Conservation (phyloP, 805 yeast genomes). For the Schwanniomyces polymorphus region DNA sequence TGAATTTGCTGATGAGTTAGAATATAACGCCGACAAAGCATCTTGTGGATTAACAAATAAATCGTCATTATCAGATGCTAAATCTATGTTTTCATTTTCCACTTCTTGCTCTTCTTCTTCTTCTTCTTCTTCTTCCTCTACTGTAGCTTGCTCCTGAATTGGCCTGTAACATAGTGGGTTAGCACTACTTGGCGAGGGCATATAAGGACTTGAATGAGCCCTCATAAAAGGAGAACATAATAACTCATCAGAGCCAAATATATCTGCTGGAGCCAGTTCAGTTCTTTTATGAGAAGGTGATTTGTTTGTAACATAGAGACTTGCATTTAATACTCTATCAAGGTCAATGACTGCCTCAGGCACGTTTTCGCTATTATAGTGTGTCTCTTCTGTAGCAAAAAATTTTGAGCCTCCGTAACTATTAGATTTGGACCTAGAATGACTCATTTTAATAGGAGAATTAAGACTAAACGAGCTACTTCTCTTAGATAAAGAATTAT, state of each 20-base stretch:
- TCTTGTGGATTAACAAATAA: constrained; percentile 22
- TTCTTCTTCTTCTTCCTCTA: constrained; percentile 18
- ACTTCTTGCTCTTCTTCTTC: constrained; percentile 15
- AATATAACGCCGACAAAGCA: constrained; percentile 19
- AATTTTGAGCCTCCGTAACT: constrained; percentile 19
- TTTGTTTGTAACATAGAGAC: constrained; percentile 21
- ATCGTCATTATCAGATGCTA: constrained; percentile 12
- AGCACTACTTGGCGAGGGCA: constrained; percentile 16
- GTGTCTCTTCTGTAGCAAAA: constrained; percentile 30
- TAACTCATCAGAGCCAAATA: constrained; percentile 22
- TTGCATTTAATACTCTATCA: constrained; percentile 36
- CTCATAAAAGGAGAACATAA: constrained; percentile 32
- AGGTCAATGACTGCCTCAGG: constrained; percentile 43
- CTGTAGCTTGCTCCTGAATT: constrained; percentile 29
- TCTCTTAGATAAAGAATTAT: constrained; percentile 12
- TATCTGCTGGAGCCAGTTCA: constrained; percentile 20
- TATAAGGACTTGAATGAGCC: constrained; percentile 12
- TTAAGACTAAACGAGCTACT: constrained; percentile 19
- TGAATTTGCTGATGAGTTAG: constrained; percentile 32
- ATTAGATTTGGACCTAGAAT: constrained; percentile 19
- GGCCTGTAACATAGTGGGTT: constrained; percentile 27
- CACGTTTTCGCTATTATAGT: constrained; percentile 23
- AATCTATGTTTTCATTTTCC: constrained; percentile 7
- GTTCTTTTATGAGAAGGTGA: constrained; percentile 14
- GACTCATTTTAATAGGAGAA: constrained; percentile 32